Base-by-base conservation (phyloP, 2,329 filamentous ascomycete genomes). In the Zasmidium angulare region DNA sequence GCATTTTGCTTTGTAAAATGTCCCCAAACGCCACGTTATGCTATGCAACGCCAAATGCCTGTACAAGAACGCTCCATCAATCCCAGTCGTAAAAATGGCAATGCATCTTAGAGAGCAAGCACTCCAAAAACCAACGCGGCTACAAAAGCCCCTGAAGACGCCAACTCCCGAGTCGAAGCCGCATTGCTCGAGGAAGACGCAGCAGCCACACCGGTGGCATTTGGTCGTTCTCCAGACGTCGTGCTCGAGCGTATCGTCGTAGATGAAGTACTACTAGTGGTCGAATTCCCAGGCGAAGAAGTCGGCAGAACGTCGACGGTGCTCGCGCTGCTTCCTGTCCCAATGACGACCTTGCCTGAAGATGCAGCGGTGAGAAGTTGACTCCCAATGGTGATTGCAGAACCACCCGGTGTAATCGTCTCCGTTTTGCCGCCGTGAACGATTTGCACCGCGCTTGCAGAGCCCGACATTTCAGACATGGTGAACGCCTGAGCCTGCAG, bases 291-390 rank as follows among this genome's bases (percentile, higher is more conserved):
- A n/a, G 26, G 26, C 6, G 36, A 43, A 43, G 36, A 43, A 19
- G 12, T 43, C 36, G 9, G 36, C 36, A 17, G 6, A 7, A 43
- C 36, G n/a, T 43, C 36, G 14, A 43, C 36, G 4, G 36, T 43
- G 36, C 36, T 43, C 3, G 50, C n/a, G 4, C 24, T 17, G 40
- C 36, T 40, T 20, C 50, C 50, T 36, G 4, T 40, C 6, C 50
- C 50, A 9, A 40, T 36, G 2, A 52, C 50, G 10, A 52, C 11
- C 21, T 36, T 20, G 20, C 50, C 26, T 1, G 50, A 9, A 10
- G 26, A 20, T 7, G 14, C 58, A 20, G 53, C 53, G 20, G 31
- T 56, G 12, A 56, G n/a, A 40, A 55, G 23, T 26, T 60, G 47
- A 14, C 31, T 46, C 22, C 40, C 58, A 14, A 60, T n/a, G 2